Percentiles rank a stretch among this genome's conserved stretches.
phyloP scores from a whole-genome alignment of 306 rosid species.

The Dryas octopetala region DNA sequence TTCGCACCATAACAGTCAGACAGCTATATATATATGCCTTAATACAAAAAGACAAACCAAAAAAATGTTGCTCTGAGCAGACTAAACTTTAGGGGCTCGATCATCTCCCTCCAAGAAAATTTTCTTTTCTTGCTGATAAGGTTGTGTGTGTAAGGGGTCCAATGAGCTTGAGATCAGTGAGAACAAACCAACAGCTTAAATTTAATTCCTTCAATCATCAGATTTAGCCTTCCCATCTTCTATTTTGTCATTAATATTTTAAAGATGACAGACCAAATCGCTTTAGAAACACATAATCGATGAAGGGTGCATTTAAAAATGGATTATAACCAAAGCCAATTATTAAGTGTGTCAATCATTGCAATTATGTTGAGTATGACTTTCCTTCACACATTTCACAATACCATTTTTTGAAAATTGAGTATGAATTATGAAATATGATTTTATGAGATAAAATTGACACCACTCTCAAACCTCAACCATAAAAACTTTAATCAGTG shows the following conservation, averaged over 20 bases:
- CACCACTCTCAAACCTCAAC: not conserved
- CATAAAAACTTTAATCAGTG: not conserved
- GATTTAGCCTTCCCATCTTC: slow-evolving; percentile 3
- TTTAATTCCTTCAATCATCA: not conserved
- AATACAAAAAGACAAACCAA: slow-evolving; percentile 16
- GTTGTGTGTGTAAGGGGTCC: no score
- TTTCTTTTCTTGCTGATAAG: not conserved
- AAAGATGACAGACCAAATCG: not conserved
- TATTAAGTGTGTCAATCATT: no score
- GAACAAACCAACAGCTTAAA: not conserved
- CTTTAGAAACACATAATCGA: not conserved
- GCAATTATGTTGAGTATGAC: not conserved
- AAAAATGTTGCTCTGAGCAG: not conserved
- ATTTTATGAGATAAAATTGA: not conserved
- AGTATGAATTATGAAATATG: not conserved
- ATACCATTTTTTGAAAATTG: not conserved
- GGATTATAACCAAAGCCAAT: no score
- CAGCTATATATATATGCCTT: not conserved
- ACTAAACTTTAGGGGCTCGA: not conserved
- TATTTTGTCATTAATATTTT: not conserved
- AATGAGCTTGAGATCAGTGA: not conserved
- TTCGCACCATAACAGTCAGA: not conserved
- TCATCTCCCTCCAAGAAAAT: not conserved
- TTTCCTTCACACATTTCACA: not conserved
- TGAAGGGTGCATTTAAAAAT: no score